A percentile compares a stretch with the other conserved stretches of the same genome.
Evolutionary conservation across 208 protist species (phyloP).

Genomic region (Leishmania martiniquensis): DNA sequence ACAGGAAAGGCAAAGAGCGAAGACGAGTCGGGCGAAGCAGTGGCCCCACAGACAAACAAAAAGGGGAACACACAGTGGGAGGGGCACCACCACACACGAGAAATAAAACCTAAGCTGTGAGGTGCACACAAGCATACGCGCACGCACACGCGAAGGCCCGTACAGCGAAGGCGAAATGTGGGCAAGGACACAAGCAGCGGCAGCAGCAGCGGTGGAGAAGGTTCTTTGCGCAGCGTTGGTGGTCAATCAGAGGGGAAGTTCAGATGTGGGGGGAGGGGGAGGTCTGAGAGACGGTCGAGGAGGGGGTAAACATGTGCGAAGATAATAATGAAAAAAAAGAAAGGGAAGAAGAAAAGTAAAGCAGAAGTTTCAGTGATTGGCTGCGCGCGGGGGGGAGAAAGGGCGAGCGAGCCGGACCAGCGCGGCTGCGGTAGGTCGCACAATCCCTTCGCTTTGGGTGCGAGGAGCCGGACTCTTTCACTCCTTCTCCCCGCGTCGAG

Average conservation of each 20-base stretch:
- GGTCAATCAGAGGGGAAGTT: background rate
- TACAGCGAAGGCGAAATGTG: background rate
- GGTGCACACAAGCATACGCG: background rate
- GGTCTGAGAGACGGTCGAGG: background rate
- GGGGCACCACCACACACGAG: too few species aligned
- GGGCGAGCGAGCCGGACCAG: background rate
- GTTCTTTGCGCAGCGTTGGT: background rate
- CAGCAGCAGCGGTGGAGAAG: background rate
- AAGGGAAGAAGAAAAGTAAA: background rate
- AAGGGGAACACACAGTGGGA: slow-evolving; percentile 3
- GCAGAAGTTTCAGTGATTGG: background rate
- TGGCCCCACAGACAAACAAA: slow-evolving; percentile 12
- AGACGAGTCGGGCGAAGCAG: background rate
- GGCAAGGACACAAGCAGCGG: background rate
- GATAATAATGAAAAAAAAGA: background rate
- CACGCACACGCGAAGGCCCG: background rate
- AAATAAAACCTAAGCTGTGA: too few species aligned
- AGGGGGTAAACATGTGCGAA: background rate
- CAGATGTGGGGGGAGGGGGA: background rate
- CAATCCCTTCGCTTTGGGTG: background rate
- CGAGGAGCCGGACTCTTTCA: background rate
- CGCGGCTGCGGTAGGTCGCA: background rate
- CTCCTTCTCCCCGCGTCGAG: slow-evolving; percentile 1
- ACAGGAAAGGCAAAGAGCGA: background rate
- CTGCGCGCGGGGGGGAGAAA: background rate